These are phyloP conservation scores for Patellaria atrata DNA, from an alignment of 495 filamentous ascomycete species.

Conservation along the genomic window DNA sequence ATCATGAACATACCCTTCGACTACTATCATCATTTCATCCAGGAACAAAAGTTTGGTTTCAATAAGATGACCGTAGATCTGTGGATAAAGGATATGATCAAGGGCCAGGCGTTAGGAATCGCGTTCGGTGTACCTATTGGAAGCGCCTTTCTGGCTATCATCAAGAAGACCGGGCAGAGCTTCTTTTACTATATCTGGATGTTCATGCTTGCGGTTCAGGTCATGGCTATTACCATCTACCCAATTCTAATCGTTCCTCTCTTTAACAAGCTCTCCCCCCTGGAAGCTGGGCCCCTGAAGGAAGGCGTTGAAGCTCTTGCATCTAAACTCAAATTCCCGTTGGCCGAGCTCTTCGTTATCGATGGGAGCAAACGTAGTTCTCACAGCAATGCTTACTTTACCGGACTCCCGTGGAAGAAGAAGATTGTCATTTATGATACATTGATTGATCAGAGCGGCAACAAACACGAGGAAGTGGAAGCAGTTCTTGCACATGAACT, in stretches of 20 bases:
- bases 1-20: constrained; percentile 62
- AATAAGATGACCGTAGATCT: constrained; percentile 90
- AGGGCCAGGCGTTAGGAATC: constrained; percentile 69
- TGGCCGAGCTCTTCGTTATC: constrained; percentile 84
- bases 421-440: constrained; percentile 99
- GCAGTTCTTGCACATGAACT: constrained; percentile 92
- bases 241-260: constrained; percentile 85
- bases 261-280: constrained; percentile 95
- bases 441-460: constrained; percentile 82
- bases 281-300: constrained; percentile 76
- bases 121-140: constrained; percentile 74
- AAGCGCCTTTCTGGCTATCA: constrained; percentile 75
- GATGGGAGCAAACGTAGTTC: constrained; percentile 95
- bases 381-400: constrained; percentile 98
- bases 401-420: constrained; percentile 97
- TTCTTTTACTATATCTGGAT: constrained; percentile 98
- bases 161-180: constrained; percentile 75
- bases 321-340: constrained; percentile 72
- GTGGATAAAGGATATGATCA: constrained; percentile 84
- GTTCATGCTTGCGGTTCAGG: constrained; percentile 72
- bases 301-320: constrained; percentile 76
- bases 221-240: constrained; percentile 92
- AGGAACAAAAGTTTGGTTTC: constrained; percentile 96
- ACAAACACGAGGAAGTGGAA: constrained; percentile 83
- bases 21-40: constrained; percentile 86